phyloP scores from a whole-genome alignment of 169 alveolate species.

The Eimeria necatrix region DNA sequence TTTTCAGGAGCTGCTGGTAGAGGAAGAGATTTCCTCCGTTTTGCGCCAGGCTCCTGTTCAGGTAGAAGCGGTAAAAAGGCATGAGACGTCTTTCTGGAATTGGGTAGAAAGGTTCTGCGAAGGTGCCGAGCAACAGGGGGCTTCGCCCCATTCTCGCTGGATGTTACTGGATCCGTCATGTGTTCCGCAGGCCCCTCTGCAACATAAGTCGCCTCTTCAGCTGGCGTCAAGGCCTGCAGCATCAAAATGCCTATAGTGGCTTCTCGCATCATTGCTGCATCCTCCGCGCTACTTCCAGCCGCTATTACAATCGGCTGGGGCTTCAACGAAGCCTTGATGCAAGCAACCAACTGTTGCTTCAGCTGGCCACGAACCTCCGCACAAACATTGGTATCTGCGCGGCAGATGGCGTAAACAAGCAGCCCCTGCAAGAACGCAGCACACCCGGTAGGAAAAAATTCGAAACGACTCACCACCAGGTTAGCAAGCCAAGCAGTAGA shows the following conservation, averaged over 20 bases:
- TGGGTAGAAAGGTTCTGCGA: constrained; percentile 8
- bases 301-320: constrained; percentile 72
- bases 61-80: constrained; percentile 28
- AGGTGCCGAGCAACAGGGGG: constrained; percentile 10
- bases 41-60: constrained; percentile 38
- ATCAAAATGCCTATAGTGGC: constrained; percentile 59
- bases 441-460: background rate
- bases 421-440: constrained; percentile 41
- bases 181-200: background rate
- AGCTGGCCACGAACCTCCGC: constrained; percentile 63
- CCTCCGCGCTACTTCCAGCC: constrained; percentile 69
- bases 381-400: constrained; percentile 64
- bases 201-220: background rate
- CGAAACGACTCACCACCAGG: background rate
- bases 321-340: constrained; percentile 52
- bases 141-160: constrained; percentile 9
- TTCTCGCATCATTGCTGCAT: constrained; percentile 73
- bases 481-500: background rate
- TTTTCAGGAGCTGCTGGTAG: background rate
- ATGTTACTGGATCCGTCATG: background rate
- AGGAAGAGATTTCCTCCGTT: constrained; percentile 41
- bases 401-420: constrained; percentile 50
- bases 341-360: constrained; percentile 66
- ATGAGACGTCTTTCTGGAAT: constrained; percentile 21
- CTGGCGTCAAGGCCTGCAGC: constrained; percentile 6